Evolutionary conservation across 1,139 yeast genomes (phyloP).

Genomic region (Pichia sp.): DNA sequence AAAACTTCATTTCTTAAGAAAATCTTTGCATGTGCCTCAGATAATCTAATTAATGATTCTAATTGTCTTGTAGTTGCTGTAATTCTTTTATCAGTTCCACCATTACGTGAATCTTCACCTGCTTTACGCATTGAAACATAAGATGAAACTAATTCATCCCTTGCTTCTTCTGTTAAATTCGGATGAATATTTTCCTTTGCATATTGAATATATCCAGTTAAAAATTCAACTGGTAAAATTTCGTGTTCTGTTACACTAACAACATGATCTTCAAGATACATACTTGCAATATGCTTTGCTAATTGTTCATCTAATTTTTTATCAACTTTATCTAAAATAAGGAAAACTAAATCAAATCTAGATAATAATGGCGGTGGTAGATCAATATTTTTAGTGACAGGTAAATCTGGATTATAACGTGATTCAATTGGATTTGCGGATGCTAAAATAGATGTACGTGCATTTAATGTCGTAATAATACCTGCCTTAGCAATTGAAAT

Average conservation of each 20-base stretch:
- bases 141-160: conserved; percentile 77
- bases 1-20: conserved; percentile 68
- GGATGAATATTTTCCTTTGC: conserved; percentile 84
- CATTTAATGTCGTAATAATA: conserved; percentile 91
- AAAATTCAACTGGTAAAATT: conserved; percentile 77
- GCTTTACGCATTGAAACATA: conserved; percentile 92
- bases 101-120: conserved; percentile 76
- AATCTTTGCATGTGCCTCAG: conserved; percentile 98
- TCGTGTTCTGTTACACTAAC: conserved; percentile 61
- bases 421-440: conserved; percentile 98
- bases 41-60: conserved; percentile 88
- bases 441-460: conserved; percentile 91
- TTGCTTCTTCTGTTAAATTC: conserved; percentile 69
- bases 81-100: conserved; percentile 75
- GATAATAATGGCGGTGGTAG: conserved; percentile 93
- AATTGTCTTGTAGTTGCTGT: conserved; percentile 98
- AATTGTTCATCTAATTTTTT: conserved; percentile 76
- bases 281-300: conserved; percentile 84
- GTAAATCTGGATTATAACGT: conserved; percentile 84
- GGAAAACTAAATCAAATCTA: conserved; percentile 88
- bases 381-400: conserved; percentile 92
- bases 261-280: conserved; percentile 87
- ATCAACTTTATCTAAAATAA: conserved; percentile 89
- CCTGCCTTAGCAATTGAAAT: conserved; percentile 98
- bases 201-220: conserved; percentile 84